Conservation (phyloP, 1,284 basidiomycete genomes). For the Cystobasidiaceae sp. region DNA sequence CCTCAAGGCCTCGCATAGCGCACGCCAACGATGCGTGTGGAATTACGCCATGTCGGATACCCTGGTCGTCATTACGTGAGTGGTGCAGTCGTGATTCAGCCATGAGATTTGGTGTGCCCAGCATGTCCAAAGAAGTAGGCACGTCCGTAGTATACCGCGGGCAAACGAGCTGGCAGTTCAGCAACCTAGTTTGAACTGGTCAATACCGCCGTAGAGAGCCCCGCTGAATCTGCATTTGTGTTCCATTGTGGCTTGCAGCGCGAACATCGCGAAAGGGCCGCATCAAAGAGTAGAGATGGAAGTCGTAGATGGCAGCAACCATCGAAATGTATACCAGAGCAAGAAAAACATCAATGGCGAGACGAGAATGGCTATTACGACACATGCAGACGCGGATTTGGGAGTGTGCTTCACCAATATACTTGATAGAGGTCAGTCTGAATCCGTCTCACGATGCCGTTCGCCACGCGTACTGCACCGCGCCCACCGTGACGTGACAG, state of each 20-base stretch:
- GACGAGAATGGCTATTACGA: conserved; percentile 87
- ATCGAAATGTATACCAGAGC: conserved; percentile 83
- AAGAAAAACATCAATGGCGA: conserved; percentile 85
- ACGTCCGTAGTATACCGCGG: no score
- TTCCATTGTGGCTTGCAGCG: background rate
- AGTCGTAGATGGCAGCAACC: conserved; percentile 81
- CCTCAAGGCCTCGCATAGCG: conserved; percentile 63
- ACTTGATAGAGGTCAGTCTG: conserved; percentile 63
- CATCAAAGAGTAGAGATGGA: conserved; percentile 78
- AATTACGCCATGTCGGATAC: conserved; percentile 79
- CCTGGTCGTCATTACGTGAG: conserved; percentile 81
- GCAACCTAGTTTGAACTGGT: no score
- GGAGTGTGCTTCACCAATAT: conserved; percentile 90
- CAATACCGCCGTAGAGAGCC: no score
- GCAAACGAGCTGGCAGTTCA: no score
- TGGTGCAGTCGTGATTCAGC: background rate
- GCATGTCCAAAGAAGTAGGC: background rate
- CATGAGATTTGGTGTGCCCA: conserved; percentile 65
- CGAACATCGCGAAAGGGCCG: conserved; percentile 43
- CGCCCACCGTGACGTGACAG: background rate
- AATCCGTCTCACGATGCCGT: no score
- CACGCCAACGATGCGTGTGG: conserved; percentile 81
- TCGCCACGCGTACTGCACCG: background rate
- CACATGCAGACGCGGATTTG: conserved; percentile 87
- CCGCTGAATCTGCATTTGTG: no score